Conservation (phyloP, 768 basidiomycete species). For the Calocera viscosa region DNA sequence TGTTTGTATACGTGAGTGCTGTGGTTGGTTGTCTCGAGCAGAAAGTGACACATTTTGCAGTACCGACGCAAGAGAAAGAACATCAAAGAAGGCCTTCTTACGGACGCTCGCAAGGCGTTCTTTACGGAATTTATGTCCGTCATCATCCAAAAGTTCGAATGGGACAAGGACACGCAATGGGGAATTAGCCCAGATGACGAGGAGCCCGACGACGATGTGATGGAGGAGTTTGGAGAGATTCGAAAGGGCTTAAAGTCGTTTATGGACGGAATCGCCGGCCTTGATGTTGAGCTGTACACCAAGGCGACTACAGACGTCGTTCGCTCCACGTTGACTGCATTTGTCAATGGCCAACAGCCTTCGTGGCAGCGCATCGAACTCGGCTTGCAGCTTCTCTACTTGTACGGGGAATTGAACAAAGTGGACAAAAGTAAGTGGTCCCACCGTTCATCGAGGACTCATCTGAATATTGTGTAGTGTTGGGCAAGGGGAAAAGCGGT, state of each 20-base stretch:
- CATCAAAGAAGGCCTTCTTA: conserved; percentile 37
- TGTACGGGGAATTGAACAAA: conserved; percentile 69
- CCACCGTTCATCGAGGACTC: neutral
- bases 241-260: conserved; percentile 78
- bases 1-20: conserved; percentile 57
- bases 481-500: conserved; percentile 66
- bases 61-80: conserved; percentile 45
- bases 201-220: conserved; percentile 81
- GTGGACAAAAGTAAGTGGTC: conserved; percentile 54
- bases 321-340: conserved; percentile 58
- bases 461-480: conserved; percentile 27
- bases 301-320: conserved; percentile 61
- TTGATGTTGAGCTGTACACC: conserved; percentile 78
- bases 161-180: conserved; percentile 56
- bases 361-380: conserved; percentile 92
- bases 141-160: conserved; percentile 77
- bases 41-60: conserved; percentile 30
- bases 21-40: neutral
- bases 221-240: conserved; percentile 66
- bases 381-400: conserved; percentile 82
- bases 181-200: conserved; percentile 41
- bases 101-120: conserved; percentile 58
- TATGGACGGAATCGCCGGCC: conserved; percentile 71
- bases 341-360: conserved; percentile 47
- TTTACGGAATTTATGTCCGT: conserved; percentile 64